These are phyloP conservation scores for Bolboschoenus planiculmis DNA, from an alignment of 176 grass and related monocot genomes.

Conservation along the genomic window DNA sequence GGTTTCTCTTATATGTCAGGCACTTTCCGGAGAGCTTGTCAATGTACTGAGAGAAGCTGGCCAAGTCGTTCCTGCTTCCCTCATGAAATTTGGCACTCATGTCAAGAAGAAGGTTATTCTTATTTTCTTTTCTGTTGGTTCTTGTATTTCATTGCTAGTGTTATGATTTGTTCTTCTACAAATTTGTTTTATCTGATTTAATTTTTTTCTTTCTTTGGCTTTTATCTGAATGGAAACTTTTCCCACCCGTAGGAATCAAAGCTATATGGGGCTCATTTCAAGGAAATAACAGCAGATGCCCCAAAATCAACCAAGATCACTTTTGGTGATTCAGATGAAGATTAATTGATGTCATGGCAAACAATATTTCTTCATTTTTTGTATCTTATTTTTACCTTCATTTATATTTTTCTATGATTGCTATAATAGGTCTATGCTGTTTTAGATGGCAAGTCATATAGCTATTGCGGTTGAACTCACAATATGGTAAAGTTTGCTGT, in stretches of 20 bases:
- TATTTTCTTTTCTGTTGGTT: background rate
- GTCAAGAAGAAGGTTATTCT: constrained; percentile 96
- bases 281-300: constrained; percentile 79
- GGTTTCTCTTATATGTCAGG: constrained; percentile 24
- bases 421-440: background rate
- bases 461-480: background rate
- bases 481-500: background rate
- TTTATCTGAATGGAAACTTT: background rate
- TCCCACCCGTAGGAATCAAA: constrained; percentile 72
- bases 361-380: background rate
- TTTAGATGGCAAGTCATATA: background rate
- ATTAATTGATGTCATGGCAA: constrained; percentile 25
- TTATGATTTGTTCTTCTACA: background rate
- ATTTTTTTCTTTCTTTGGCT: constrained; percentile 17
- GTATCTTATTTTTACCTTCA: background rate
- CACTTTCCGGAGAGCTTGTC: constrained; percentile 89
- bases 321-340: constrained; percentile 71
- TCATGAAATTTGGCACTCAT: constrained; percentile 92
- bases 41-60: constrained; percentile 96
- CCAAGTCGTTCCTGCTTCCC: constrained; percentile 65
- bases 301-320: constrained; percentile 96
- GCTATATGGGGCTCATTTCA: constrained; percentile 84
- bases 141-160: background rate
- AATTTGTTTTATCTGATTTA: constrained; percentile 3
- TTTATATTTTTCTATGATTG: background rate